A percentile compares a stretch with the other conserved stretches of the same genome.
phyloP scores from a whole-genome alignment of 2,329 filamentous ascomycete species.

The Microsporum ferrugineum region DNA sequence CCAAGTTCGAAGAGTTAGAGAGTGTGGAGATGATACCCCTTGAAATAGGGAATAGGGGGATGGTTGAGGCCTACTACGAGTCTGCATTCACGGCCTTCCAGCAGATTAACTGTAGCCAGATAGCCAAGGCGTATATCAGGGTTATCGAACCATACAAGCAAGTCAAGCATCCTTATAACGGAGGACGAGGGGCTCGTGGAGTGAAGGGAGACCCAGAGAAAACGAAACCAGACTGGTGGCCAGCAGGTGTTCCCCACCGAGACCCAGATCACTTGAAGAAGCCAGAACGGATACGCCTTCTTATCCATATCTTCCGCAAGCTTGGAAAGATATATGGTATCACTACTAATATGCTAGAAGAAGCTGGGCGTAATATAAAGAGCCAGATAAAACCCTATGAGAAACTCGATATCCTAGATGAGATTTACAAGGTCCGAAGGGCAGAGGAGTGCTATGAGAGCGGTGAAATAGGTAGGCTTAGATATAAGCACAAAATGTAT shows the following conservation, averaged over 20 bases:
- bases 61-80: constrained; percentile 35
- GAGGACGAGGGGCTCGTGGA: constrained; percentile 30
- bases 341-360: constrained; percentile 30
- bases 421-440: constrained; percentile 22
- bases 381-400: constrained; percentile 26
- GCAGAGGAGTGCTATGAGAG: constrained; percentile 33
- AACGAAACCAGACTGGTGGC: constrained; percentile 26
- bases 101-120: constrained; percentile 34
- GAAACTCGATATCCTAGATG: constrained; percentile 29
- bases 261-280: constrained; percentile 40
- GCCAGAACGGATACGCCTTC: constrained; percentile 30
- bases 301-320: constrained; percentile 33
- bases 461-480: constrained; percentile 32
- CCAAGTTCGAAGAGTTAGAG: neutral
- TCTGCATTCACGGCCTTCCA: constrained; percentile 34
- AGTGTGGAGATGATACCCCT: constrained; percentile 13
- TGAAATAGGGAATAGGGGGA: constrained; percentile 30
- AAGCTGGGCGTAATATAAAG: constrained; percentile 28
- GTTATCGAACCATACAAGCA: constrained; percentile 38
- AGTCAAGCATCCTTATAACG: constrained; percentile 39
- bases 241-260: constrained; percentile 31
- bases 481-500: constrained; percentile 14
- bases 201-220: constrained; percentile 32
- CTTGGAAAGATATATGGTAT: constrained; percentile 25
- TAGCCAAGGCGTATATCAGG: constrained; percentile 37